These are phyloP conservation scores for Aotearoamyces nothofagi DNA, from an alignment of 2,329 filamentous ascomycete genomes.

Conservation along the genomic window DNA sequence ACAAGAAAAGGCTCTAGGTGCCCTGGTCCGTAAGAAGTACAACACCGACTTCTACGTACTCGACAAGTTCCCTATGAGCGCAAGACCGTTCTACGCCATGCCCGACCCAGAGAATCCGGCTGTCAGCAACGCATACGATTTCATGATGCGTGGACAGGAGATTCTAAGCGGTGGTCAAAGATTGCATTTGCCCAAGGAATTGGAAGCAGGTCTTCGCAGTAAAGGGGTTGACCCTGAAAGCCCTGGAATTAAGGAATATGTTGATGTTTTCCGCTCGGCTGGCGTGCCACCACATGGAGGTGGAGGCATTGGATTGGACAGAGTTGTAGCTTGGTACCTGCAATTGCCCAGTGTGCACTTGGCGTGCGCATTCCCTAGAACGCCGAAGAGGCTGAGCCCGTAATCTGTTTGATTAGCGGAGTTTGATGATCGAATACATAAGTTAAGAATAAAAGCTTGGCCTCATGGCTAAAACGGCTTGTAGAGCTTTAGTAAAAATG, in stretches of 20 bases:
- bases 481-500: too few relatives aligned
- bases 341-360: slow-evolving; percentile 43
- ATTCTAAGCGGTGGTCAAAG: slow-evolving; percentile 86
- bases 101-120: slow-evolving; percentile 51
- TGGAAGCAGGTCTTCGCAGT: slow-evolving; percentile 62
- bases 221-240: slow-evolving; percentile 69
- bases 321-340: slow-evolving; percentile 58
- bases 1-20: slow-evolving; percentile 79
- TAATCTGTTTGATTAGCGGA: too few relatives aligned
- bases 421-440: too few relatives aligned
- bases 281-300: slow-evolving; percentile 84
- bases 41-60: slow-evolving; percentile 93
- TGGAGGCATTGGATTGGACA: slow-evolving; percentile 78
- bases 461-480: too few relatives aligned
- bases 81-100: slow-evolving; percentile 87
- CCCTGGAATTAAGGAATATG: slow-evolving; percentile 73
- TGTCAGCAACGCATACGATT: slow-evolving; percentile 59
- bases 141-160: slow-evolving; percentile 87
- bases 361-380: slow-evolving; percentile 41
- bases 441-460: too few relatives aligned
- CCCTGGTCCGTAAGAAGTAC: slow-evolving; percentile 75
- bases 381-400: slow-evolving; percentile 41
- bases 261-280: slow-evolving; percentile 65
- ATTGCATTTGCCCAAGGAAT: slow-evolving; percentile 64
- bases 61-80: slow-evolving; percentile 84